Base-by-base conservation (phyloP, 2,329 filamentous ascomycete genomes). In the Penicillium sp. region DNA sequence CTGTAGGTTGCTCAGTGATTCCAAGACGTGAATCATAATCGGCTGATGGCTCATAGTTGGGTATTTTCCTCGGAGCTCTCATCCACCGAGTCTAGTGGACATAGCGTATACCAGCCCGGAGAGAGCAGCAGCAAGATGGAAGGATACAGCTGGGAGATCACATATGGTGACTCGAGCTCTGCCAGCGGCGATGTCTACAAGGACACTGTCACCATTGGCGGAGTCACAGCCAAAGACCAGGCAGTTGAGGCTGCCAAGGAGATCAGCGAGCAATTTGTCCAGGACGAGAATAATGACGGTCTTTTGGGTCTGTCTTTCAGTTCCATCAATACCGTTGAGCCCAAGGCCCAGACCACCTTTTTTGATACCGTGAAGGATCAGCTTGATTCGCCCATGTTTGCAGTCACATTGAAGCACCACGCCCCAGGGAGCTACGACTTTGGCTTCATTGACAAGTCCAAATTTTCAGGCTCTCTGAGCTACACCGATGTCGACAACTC, bases 101-200 rank as follows among this genome's bases (percentile, higher is more conserved):
- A 84, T 51, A 55, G 62, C 26, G 58, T 77, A 50, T 85, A 85
- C 62, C 66, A 70, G 28, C 75, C 76, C 3, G 69, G 71, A 16
- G 58, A 40, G 5, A 71, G 67, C 2, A 65, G 65, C 31, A 70
- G 68, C 45, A 58, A 68, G 30, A 50, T 77, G 33, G 45, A 44
- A 2, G 75, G 74, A 14, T 65, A 69, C 45, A 70, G 61, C 15
- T 85, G 80, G 79, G 59, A 61, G 5, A 80, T 84, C 52, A 64
- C 56, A 11, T 85, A 85, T 50, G 80, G 78, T 15, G 82, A 85
- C 48, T 77, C 77, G 10, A 77, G 76, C 30, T 70, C 70, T 26
- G 82, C 82, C 12, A 68, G 62, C 30, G 82, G 82, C 28, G 72
- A 73, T 32, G 81, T 85, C 37, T 84, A 81, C 61, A 71, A 68